A percentile compares a stretch with the other conserved stretches of the same genome.
These are phyloP conservation scores for Cryptosporidium ubiquitum DNA, from an alignment of 169 alveolate genomes.

Conservation along the genomic window DNA sequence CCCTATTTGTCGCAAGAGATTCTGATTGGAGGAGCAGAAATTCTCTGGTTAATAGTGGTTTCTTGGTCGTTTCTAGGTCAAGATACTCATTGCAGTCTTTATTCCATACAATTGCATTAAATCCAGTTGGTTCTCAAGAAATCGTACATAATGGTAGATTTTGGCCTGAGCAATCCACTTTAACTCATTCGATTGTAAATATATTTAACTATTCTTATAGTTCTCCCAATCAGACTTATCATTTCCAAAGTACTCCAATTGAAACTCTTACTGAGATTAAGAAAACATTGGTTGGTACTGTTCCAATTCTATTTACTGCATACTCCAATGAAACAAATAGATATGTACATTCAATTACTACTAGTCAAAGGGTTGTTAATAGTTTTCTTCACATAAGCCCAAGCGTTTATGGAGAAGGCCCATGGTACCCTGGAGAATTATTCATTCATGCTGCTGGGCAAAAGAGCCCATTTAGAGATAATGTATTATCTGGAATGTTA, in stretches of 20 bases:
- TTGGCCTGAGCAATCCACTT: slow-evolving; percentile 72
- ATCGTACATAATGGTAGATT: slow-evolving; percentile 35
- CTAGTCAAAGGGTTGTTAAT: slow-evolving; percentile 44
- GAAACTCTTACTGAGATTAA: not conserved
- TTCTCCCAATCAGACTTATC: slow-evolving; percentile 17
- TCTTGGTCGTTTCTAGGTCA: slow-evolving; percentile 27
- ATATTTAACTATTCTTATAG: slow-evolving; percentile 17
- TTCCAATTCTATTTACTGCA: not conserved
- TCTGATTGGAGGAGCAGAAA: slow-evolving; percentile 49
- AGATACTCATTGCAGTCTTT: slow-evolving; percentile 31
- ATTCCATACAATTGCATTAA: slow-evolving; percentile 42
- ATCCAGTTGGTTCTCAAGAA: slow-evolving; percentile 23
- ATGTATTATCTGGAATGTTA: slow-evolving; percentile 37
- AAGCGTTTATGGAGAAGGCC: slow-evolving; percentile 53
- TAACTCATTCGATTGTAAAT: slow-evolving; percentile 14
- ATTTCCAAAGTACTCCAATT: not conserved
- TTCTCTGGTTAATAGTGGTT: slow-evolving; percentile 65
- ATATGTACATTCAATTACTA: not conserved
- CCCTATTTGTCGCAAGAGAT: slow-evolving; percentile 37
- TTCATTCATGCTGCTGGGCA: slow-evolving; percentile 71
- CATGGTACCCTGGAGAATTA: slow-evolving; percentile 68
- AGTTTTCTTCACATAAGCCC: slow-evolving; percentile 57
- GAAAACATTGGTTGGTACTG: not conserved
- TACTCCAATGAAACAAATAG: not conserved
- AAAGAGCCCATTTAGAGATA: slow-evolving; percentile 62